phyloP scores from a whole-genome alignment of 1,284 basidiomycete species.

The Melampsora americana region DNA sequence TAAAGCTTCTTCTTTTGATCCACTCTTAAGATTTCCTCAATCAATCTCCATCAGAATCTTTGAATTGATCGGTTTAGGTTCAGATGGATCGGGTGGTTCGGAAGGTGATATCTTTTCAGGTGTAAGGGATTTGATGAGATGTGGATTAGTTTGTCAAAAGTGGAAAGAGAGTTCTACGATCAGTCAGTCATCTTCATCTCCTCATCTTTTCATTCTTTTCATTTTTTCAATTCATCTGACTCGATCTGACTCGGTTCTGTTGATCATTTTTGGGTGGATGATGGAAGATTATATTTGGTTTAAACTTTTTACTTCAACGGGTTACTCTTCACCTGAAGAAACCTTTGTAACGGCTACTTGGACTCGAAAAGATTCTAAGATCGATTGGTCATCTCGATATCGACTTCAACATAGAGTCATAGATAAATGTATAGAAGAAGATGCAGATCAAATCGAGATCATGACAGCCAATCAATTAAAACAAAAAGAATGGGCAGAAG shows the following conservation, averaged over 20 bases:
- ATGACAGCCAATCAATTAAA: constrained; percentile 5
- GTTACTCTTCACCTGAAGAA: constrained; percentile 18
- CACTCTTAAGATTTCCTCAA: constrained; percentile 7
- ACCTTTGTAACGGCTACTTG: constrained; percentile 9
- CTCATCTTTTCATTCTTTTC: not conserved
- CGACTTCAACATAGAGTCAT: too few relatives aligned
- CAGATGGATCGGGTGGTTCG: constrained; percentile 22
- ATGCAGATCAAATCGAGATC: not conserved
- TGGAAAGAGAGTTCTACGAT: constrained; percentile 19
- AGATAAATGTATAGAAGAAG: not conserved
- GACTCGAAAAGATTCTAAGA: constrained; percentile 30
- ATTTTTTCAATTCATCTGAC: too few relatives aligned
- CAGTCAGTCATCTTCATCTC: constrained; percentile 1
- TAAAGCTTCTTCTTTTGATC: constrained; percentile 14
- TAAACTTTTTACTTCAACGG: constrained; percentile 10
- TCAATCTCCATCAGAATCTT: constrained; percentile 21
- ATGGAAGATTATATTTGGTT: constrained; percentile 29
- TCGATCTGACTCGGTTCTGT: too few relatives aligned
- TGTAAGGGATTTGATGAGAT: constrained; percentile 28
- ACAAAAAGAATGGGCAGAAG: not conserved
- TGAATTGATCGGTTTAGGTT: constrained; percentile 27
- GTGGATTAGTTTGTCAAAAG: constrained; percentile 29
- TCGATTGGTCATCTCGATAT: constrained; percentile 12
- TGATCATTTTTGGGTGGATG: too few relatives aligned
- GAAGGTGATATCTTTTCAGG: constrained; percentile 24